A percentile compares a stretch with the other conserved stretches of the same genome.
phyloP scores from a whole-genome alignment of 306 rosid species.

The Vigna angularis region DNA sequence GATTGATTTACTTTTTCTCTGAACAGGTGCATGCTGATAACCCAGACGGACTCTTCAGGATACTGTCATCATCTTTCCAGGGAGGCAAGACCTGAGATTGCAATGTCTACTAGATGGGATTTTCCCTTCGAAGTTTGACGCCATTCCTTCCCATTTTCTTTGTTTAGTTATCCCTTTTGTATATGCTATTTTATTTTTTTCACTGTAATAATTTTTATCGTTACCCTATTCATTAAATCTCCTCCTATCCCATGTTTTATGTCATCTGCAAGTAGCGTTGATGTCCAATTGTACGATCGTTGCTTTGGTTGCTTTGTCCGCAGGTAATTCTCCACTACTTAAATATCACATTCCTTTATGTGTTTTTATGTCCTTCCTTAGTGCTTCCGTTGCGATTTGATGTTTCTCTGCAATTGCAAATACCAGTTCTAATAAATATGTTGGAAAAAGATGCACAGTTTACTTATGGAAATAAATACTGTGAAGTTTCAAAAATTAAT shows the following conservation, averaged over 20 bases:
- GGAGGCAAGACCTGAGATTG: conserved; percentile 52
- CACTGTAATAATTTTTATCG: background rate
- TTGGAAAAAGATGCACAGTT: no score
- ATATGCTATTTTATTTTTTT: conserved; percentile 10
- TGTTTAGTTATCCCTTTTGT: background rate
- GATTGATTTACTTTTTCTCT: conserved; percentile 28
- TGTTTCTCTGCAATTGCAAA: background rate
- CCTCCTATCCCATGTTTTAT: background rate
- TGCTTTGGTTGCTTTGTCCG: no score
- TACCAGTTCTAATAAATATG: background rate
- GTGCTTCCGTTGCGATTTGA: background rate
- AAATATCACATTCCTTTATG: no score
- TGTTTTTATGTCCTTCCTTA: no score
- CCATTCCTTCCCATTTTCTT: conserved; percentile 13
- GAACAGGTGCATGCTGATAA: conserved; percentile 93
- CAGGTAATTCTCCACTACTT: no score
- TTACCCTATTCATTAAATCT: background rate
- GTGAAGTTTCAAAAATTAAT: no score
- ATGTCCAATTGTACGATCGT: no score
- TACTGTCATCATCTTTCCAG: conserved; percentile 80
- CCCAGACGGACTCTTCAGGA: conserved; percentile 94
- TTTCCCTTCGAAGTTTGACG: conserved; percentile 26
- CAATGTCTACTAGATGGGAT: background rate
- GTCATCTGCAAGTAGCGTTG: background rate
- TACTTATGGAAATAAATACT: no score